Conservation (phyloP, 2,329 filamentous ascomycete genomes). For the Scedosporium minutisporum region DNA sequence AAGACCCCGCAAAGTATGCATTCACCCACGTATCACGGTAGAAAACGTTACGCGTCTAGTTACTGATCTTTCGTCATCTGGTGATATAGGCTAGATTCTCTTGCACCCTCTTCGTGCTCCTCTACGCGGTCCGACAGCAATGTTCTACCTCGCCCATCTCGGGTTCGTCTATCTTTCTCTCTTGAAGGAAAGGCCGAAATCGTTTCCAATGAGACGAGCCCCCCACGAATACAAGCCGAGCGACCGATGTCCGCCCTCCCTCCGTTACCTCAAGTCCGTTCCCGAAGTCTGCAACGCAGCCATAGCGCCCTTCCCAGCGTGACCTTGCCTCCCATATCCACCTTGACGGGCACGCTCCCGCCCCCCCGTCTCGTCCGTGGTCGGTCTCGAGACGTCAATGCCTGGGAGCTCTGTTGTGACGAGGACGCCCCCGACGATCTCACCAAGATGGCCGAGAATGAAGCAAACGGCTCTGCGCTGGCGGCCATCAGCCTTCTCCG, state of each 20-base stretch:
- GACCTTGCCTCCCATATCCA: constrained; percentile 47
- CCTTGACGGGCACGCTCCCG: constrained; percentile 41
- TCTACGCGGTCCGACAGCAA: constrained; percentile 28
- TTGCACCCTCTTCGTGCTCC: constrained; percentile 31
- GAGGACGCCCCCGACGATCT: constrained; percentile 69
- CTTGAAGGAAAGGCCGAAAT: constrained; percentile 87
- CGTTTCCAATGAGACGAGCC: constrained; percentile 59
- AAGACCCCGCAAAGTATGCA: constrained; percentile 1
- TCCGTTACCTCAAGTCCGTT: constrained; percentile 36
- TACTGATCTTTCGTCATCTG: constrained; percentile 7
- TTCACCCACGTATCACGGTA: not conserved
- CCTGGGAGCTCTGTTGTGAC: constrained; percentile 87
- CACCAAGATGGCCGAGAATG: constrained; percentile 70
- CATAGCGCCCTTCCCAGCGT: constrained; percentile 55
- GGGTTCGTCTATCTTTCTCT: constrained; percentile 62
- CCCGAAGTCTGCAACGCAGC: constrained; percentile 55
- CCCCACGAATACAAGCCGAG: constrained; percentile 49
- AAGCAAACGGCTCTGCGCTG: constrained; percentile 68
- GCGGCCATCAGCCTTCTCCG: constrained; percentile 74
- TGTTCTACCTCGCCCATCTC: not conserved
- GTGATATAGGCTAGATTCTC: constrained; percentile 29
- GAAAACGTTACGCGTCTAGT: not conserved
- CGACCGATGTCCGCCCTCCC: constrained; percentile 37
- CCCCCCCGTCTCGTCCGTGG: constrained; percentile 49
- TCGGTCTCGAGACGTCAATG: constrained; percentile 75